phyloP scores from a whole-genome alignment of 2,329 filamentous ascomycete genomes.

The Colletotrichum sp. region DNA sequence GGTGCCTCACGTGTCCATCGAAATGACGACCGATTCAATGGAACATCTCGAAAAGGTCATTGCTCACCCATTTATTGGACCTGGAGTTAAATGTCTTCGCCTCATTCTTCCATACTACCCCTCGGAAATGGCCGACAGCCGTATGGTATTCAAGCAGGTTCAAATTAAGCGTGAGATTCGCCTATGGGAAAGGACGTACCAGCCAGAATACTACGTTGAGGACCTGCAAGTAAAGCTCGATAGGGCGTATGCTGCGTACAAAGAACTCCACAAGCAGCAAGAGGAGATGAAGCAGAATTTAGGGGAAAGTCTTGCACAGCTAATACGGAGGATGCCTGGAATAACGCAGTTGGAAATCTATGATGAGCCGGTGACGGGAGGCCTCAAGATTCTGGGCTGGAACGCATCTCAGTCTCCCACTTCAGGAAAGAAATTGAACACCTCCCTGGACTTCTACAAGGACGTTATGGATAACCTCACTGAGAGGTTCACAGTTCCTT shows the following conservation, averaged over 20 bases:
- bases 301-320: background rate
- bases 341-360: background rate
- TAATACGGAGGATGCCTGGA: background rate
- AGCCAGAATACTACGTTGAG: no score
- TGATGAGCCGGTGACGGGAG: background rate
- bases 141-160: background rate
- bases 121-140: background rate
- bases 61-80: background rate
- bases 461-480: background rate
- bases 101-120: background rate
- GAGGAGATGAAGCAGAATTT: background rate
- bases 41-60: background rate
- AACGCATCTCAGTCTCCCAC: background rate
- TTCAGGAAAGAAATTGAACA: no score
- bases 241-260: background rate
- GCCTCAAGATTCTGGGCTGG: background rate
- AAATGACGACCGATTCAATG: background rate
- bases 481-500: background rate
- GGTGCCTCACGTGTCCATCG: background rate
- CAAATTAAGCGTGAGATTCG: background rate
- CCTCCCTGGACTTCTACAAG: background rate
- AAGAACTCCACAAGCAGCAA: background rate
- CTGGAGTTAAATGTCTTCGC: background rate
- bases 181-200: background rate
- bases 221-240: no score